These are phyloP conservation scores for Nidularia pulvinata DNA, from an alignment of 768 basidiomycete species.

Conservation along the genomic window DNA sequence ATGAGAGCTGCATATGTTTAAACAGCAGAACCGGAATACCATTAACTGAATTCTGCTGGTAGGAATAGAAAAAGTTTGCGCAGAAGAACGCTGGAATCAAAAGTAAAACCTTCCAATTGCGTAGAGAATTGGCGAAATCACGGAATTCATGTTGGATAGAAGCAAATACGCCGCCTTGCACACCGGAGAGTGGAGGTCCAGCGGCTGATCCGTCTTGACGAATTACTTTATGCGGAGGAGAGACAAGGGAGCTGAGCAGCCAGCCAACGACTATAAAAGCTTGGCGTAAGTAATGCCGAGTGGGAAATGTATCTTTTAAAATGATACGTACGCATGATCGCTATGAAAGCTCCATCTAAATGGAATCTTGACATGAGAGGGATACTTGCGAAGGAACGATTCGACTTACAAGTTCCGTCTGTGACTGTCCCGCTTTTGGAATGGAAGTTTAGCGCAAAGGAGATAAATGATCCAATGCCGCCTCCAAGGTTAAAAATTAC, in stretches of 20 bases:
- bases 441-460: slow-evolving; percentile 22
- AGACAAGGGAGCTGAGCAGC: slow-evolving; percentile 15
- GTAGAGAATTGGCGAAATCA: slow-evolving; percentile 14
- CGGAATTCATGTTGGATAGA: slow-evolving; percentile 14
- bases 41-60: slow-evolving; percentile 23
- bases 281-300: neutral
- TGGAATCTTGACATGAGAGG: neutral
- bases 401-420: slow-evolving; percentile 21
- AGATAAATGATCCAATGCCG: slow-evolving; percentile 25
- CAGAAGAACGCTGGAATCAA: slow-evolving; percentile 26
- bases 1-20: neutral
- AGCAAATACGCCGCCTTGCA: slow-evolving; percentile 5
- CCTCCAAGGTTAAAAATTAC: slow-evolving; percentile 26
- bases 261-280: slow-evolving; percentile 15
- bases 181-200: slow-evolving; percentile 13
- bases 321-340: slow-evolving; percentile 19
- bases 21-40: slow-evolving; percentile 6
- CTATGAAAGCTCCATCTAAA: slow-evolving; percentile 23
- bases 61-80: slow-evolving; percentile 28
- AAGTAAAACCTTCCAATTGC: slow-evolving; percentile 20
- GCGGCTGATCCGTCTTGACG: slow-evolving; percentile 18
- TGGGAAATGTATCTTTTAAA: neutral
- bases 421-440: slow-evolving; percentile 22
- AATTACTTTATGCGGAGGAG: slow-evolving; percentile 21
- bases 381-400: neutral